These are phyloP conservation scores for Gossypium mustelinum DNA, from an alignment of 345 rosid species.

Conservation along the genomic window DNA sequence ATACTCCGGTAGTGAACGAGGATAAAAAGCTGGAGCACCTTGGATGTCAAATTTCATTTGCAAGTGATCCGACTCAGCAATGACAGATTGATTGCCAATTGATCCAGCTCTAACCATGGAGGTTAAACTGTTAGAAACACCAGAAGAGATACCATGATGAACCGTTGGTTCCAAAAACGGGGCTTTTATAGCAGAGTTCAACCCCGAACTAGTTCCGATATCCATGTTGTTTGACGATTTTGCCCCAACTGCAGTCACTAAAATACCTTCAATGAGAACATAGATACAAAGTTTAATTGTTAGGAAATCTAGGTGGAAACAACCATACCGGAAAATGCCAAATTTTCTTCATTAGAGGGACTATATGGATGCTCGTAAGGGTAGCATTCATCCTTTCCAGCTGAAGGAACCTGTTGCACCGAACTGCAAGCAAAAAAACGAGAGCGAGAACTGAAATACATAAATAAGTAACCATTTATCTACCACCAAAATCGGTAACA, in stretches of 20 bases:
- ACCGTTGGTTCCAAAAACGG: slow-evolving; percentile 29
- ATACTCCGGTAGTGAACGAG: slow-evolving; percentile 50
- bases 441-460: neutral
- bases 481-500: slow-evolving; percentile 1
- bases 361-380: slow-evolving; percentile 28
- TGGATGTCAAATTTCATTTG: slow-evolving; percentile 30
- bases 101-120: slow-evolving; percentile 41
- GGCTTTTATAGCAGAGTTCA: slow-evolving; percentile 25
- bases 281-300: neutral
- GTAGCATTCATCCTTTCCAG: neutral
- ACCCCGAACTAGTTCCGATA: slow-evolving; percentile 27
- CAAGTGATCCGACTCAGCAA: slow-evolving; percentile 23
- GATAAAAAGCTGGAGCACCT: slow-evolving; percentile 33
- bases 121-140: slow-evolving; percentile 40
- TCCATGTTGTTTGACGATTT: slow-evolving; percentile 28
- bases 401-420: neutral
- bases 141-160: slow-evolving; percentile 40
- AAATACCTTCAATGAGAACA: slow-evolving; percentile 22
- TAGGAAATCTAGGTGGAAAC: slow-evolving; percentile 8
- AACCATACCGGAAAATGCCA: slow-evolving; percentile 38
- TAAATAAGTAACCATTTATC: neutral
- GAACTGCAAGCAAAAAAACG: neutral
- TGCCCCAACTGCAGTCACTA: slow-evolving; percentile 26
- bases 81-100: slow-evolving; percentile 27
- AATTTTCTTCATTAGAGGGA: slow-evolving; percentile 30